phyloP scores from a whole-genome alignment of 805 yeast species.

The Cyberlindnera lachancei region DNA sequence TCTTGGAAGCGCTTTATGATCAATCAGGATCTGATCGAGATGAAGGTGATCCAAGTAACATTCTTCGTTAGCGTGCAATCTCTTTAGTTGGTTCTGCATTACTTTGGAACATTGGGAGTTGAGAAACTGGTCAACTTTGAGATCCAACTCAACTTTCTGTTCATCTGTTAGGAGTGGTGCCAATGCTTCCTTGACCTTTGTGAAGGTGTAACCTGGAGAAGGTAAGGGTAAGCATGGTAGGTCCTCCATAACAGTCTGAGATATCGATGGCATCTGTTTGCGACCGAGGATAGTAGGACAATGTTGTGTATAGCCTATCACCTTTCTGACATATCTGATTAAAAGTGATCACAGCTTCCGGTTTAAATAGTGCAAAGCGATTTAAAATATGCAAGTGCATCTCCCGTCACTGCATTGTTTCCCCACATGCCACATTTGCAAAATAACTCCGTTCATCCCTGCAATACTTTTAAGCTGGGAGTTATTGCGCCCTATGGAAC shows the following conservation, averaged over 20 bases:
- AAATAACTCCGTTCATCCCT: too few relatives aligned
- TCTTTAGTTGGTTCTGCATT: constrained; percentile 47
- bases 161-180: constrained; percentile 50
- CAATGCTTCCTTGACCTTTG: constrained; percentile 46
- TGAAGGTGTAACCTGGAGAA: constrained; percentile 37
- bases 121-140: constrained; percentile 38
- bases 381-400: too few relatives aligned
- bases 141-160: constrained; percentile 33
- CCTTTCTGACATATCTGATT: too few relatives aligned
- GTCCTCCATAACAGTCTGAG: constrained; percentile 1
- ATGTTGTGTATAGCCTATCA: too few relatives aligned
- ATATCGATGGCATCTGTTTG: constrained; percentile 1
- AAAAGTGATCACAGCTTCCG: too few relatives aligned
- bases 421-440: too few relatives aligned
- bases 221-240: constrained; percentile 65
- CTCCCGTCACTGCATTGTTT: too few relatives aligned
- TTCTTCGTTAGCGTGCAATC: constrained; percentile 35
- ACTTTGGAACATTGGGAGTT: constrained; percentile 33
- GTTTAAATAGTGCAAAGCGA: too few relatives aligned
- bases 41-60: constrained; percentile 48
- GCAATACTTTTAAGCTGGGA: too few relatives aligned
- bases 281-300: too few relatives aligned
- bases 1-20: constrained; percentile 50
- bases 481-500: too few relatives aligned
- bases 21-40: constrained; percentile 30